Conservation (phyloP, 1,284 basidiomycete genomes). For the Sporisorium sorghi region DNA sequence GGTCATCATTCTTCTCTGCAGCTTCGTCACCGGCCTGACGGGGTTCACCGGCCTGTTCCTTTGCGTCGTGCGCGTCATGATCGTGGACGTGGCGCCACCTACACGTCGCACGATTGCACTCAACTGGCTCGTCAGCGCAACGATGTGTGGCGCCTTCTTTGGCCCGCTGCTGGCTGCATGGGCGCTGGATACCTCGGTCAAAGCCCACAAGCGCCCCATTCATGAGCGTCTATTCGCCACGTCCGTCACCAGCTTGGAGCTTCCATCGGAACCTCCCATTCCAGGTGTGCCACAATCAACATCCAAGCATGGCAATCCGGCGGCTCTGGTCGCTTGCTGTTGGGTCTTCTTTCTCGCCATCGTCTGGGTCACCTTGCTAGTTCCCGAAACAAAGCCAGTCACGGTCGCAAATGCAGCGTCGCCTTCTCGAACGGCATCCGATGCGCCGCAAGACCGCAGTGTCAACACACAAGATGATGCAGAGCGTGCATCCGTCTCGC, state of each 20-base stretch:
- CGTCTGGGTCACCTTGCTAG: conserved; percentile 27
- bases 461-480: not conserved
- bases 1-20: conserved; percentile 34
- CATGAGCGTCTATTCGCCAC: conserved; percentile 1
- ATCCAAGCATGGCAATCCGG: conserved; percentile 47
- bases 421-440: not conserved
- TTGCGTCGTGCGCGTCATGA: conserved; percentile 43
- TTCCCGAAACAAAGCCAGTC: conserved; percentile 41
- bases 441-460: not conserved
- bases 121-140: conserved; percentile 48
- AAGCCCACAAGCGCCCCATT: conserved; percentile 9
- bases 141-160: conserved; percentile 41
- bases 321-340: conserved; percentile 37
- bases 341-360: conserved; percentile 43
- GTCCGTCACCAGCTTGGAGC: conserved; percentile 11
- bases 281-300: conserved; percentile 25
- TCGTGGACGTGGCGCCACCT: conserved; percentile 42
- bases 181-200: conserved; percentile 36
- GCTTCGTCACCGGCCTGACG: conserved; percentile 39
- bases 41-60: conserved; percentile 40
- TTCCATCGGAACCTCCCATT: conserved; percentile 35
- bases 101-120: conserved; percentile 36
- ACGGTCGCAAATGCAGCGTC: conserved; percentile 5
- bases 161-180: conserved; percentile 46
- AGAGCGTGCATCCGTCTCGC: conserved; percentile 1